Percentiles rank a stretch among this genome's conserved stretches.
Conservation (phyloP, 805 yeast genomes). For the Metschnikowia koreensis region DNA sequence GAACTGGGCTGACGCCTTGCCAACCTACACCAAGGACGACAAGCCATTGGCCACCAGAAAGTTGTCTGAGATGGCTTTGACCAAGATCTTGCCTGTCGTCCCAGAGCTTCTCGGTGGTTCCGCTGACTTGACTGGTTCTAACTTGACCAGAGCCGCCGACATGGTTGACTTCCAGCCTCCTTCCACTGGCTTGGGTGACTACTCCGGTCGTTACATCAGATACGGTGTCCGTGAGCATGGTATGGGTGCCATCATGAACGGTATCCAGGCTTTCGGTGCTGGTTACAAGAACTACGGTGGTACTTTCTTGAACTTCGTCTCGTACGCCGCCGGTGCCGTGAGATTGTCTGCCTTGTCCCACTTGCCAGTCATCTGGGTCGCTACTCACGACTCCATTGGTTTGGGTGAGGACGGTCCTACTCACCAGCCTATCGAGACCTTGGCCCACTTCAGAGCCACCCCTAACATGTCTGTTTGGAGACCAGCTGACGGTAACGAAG, state of each 20-base stretch:
- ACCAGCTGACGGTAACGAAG: constrained; percentile 92
- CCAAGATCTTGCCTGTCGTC: constrained; percentile 55
- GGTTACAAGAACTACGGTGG: constrained; percentile 92
- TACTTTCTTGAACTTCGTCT: constrained; percentile 91
- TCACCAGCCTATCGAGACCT: constrained; percentile 87
- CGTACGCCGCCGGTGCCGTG: constrained; percentile 83
- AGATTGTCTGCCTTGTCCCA: constrained; percentile 82
- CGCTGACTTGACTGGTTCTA: constrained; percentile 96
- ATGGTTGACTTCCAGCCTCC: constrained; percentile 94
- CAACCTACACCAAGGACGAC: constrained; percentile 76
- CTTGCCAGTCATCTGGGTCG: constrained; percentile 82
- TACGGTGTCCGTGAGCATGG: constrained; percentile 99
- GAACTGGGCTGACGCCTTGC: constrained; percentile 76
- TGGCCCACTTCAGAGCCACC: constrained; percentile 80
- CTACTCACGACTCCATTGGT: constrained; percentile 89
- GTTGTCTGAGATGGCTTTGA: constrained; percentile 78
- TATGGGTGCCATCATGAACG: constrained; percentile 98
- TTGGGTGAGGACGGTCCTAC: constrained; percentile 94
- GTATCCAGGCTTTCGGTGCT: constrained; percentile 88
- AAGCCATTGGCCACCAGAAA: constrained; percentile 90
- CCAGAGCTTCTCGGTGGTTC: constrained; percentile 98
- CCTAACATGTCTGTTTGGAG: constrained; percentile 87
- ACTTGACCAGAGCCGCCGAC: constrained; percentile 82
- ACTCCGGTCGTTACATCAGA: constrained; percentile 90
- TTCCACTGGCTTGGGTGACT: constrained; percentile 73